phyloP scores from a whole-genome alignment of 2,329 filamentous ascomycete species.

The Aspergillus aculeatus region DNA sequence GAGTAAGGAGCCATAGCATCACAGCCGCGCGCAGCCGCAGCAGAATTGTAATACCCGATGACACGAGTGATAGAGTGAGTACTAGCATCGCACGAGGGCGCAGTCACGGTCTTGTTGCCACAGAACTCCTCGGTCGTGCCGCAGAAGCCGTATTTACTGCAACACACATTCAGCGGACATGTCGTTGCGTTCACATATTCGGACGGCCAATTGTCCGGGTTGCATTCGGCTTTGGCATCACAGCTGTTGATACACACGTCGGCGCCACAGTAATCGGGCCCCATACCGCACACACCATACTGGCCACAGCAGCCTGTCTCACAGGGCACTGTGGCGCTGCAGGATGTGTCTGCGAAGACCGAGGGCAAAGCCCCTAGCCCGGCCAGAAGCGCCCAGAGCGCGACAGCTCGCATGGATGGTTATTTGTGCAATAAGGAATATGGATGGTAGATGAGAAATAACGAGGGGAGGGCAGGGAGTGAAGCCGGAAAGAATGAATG shows the following conservation, averaged over 20 bases:
- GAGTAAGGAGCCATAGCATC: conserved; percentile 8
- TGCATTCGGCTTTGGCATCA: conserved; percentile 6
- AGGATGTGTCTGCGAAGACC: no score
- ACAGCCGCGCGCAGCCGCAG: conserved; percentile 4
- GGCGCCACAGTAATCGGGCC: background rate
- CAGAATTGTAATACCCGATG: conserved; percentile 20
- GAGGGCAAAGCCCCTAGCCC: no score
- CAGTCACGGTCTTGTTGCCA: conserved; percentile 11
- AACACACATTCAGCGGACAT: conserved; percentile 9
- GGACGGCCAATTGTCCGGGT: conserved; percentile 3
- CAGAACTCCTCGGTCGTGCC: conserved; percentile 13
- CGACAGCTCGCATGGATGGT: no score
- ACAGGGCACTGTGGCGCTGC: no score
- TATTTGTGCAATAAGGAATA: no score
- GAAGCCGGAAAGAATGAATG: no score
- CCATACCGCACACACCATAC: no score
- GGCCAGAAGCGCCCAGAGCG: no score
- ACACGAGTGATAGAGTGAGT: conserved; percentile 9
- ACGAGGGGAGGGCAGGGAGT: no score
- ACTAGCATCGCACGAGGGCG: conserved; percentile 5
- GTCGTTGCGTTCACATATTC: background rate
- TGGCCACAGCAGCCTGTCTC: no score
- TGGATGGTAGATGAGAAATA: no score
- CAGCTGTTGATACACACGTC: conserved; percentile 7
- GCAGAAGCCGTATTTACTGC: conserved; percentile 9